Conservation (phyloP, 768 basidiomycete species). For the Russula dissimulans region DNA sequence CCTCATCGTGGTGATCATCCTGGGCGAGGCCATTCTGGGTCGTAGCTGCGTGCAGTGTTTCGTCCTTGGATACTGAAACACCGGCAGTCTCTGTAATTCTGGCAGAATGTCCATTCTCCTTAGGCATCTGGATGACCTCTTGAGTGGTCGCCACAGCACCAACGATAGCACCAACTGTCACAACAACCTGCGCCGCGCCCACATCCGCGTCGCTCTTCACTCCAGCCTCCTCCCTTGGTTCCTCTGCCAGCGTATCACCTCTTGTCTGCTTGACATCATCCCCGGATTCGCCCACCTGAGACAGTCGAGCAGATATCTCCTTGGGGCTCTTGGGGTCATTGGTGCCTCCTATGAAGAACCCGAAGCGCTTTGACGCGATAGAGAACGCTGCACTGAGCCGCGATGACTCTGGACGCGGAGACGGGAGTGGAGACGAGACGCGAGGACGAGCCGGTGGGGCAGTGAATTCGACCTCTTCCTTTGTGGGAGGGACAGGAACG, state of each 20-base stretch:
- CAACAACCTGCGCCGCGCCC: conserved; percentile 6
- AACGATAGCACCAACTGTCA: conserved; percentile 18
- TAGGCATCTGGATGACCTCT: neutral
- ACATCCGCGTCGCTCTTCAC: neutral
- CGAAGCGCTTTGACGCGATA: conserved; percentile 47
- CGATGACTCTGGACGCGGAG: conserved; percentile 26
- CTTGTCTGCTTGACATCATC: conserved; percentile 36
- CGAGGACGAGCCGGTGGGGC: conserved; percentile 16
- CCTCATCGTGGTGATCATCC: neutral
- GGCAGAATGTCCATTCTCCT: conserved; percentile 17
- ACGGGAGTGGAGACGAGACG: conserved; percentile 26
- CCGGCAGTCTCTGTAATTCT: conserved; percentile 15
- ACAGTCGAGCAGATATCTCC: conserved; percentile 28
- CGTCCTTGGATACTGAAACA: conserved; percentile 17
- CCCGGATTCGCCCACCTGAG: conserved; percentile 59
- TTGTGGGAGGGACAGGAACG: conserved; percentile 12
- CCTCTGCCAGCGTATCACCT: conserved; percentile 17
- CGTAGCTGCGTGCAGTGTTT: neutral
- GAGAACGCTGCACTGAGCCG: conserved; percentile 35
- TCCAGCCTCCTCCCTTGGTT: conserved; percentile 9
- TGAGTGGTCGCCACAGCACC: neutral
- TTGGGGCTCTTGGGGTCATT: conserved; percentile 25
- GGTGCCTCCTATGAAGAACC: conserved; percentile 37
- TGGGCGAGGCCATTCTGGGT: conserved; percentile 5
- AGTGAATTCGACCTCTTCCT: conserved; percentile 2